These are phyloP conservation scores for Staphylotrichum longicolle DNA, from an alignment of 495 filamentous ascomycete species.

Conservation along the genomic window DNA sequence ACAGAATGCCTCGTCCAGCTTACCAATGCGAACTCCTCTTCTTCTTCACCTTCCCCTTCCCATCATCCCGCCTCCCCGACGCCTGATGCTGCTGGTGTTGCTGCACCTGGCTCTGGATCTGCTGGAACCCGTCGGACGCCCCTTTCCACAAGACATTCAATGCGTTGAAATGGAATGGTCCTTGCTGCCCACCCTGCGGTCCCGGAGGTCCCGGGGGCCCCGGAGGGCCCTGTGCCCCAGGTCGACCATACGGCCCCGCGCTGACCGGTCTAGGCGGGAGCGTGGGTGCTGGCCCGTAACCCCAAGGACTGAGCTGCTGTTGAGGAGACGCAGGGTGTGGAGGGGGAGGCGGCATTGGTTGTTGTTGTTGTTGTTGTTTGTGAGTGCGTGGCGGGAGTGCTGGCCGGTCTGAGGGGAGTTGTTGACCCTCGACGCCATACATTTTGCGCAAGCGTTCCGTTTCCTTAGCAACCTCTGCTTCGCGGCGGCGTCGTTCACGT, in stretches of 20 bases:
- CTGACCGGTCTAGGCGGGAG: conserved; percentile 44
- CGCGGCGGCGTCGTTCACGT: conserved; percentile 58
- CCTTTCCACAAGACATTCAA: conserved; percentile 35
- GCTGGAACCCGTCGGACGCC: conserved; percentile 17
- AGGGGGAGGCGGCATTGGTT: no score
- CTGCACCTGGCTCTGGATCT: conserved; percentile 15
- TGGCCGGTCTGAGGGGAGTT: conserved; percentile 31
- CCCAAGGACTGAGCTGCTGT: conserved; percentile 13
- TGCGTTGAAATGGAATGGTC: conserved; percentile 28
- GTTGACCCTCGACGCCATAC: conserved; percentile 60
- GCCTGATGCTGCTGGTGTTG: conserved; percentile 21
- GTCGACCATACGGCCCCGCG: conserved; percentile 34
- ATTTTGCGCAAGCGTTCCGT: conserved; percentile 74
- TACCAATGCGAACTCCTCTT: conserved; percentile 48
- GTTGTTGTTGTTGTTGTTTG: no score
- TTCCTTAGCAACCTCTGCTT: conserved; percentile 77
- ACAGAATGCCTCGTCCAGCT: background rate
- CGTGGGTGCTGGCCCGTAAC: conserved; percentile 23
- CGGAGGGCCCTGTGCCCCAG: background rate
- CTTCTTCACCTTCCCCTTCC: conserved; percentile 41
- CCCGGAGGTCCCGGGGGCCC: background rate
- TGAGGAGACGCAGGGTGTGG: background rate
- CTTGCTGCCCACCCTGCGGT: conserved; percentile 1
- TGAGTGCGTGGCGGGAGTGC: conserved; percentile 24
- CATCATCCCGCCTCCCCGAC: conserved; percentile 32